Base-by-base conservation (phyloP, 768 basidiomycete genomes). In the Sarcomyxa edulis region DNA sequence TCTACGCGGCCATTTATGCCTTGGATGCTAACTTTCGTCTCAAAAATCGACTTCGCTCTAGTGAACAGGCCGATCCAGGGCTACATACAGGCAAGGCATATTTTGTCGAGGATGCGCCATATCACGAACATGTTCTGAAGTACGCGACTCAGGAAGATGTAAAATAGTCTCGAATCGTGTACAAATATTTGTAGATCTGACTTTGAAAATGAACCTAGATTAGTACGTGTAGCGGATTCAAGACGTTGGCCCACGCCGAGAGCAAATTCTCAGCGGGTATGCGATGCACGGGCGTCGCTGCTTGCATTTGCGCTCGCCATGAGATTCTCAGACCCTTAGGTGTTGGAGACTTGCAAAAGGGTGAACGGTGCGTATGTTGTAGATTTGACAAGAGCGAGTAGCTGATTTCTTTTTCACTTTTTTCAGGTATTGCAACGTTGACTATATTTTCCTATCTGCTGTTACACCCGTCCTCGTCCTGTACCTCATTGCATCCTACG, bases 261-360 rank as follows among this genome's bases (percentile, higher is more conserved):
- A 14, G 26, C 10, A 35, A 43, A 32, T 37, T 33, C 20, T 19
- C 36, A 6, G 25, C 45, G 7, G 39, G 41, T 6, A 18, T 40
- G 18, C 40, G 39, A 23, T 25, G 21, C 16, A 47, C 48, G 6
- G 48, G 46, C 3, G 31, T 47, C 9, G 39, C 34, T 15, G 35
- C 26, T 18, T 33, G 37, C 12, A 23, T 46, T 6, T 48, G 44
- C 39, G 32, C 15, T n/a, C 43, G 37, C 21, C 43, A 44, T 12
- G 35, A 44, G 21, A 29, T 40, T 20, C 27, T 37, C 18, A 29
- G 31, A 7, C 43, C 43, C 9, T 24, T 23, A 16, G 43, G 42
- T 10, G 43, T 62, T 2, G 59, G 58, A 20, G 56, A 59, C 44
- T 32, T 64, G 2, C 62, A 64, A 35, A 53, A 55, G 21, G 61